phyloP scores from a whole-genome alignment of 441 rosid species.

The Metrosideros polymorpha region DNA sequence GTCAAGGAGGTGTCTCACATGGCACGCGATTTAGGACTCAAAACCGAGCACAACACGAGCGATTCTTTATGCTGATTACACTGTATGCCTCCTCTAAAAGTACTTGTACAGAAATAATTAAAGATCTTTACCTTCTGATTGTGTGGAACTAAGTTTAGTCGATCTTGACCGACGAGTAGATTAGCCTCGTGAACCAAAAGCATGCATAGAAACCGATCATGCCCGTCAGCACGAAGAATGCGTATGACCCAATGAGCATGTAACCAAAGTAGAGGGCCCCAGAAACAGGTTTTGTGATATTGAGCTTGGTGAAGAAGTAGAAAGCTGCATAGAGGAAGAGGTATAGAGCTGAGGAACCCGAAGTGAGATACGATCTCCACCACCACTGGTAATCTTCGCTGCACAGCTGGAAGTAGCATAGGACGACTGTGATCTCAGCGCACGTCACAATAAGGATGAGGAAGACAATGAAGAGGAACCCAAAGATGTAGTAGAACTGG shows the following conservation, averaged over 20 bases:
- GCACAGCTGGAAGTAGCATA: constrained; percentile 92
- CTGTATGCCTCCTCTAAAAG: neutral
- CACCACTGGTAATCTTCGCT: constrained; percentile 95
- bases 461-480: constrained; percentile 85
- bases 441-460: constrained; percentile 71
- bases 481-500: constrained; percentile 93
- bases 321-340: constrained; percentile 80
- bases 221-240: constrained; percentile 77
- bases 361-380: constrained; percentile 94
- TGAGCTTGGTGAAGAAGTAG: constrained; percentile 90
- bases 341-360: constrained; percentile 84
- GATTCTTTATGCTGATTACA: neutral
- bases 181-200: constrained; percentile 91
- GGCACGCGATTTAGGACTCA: neutral
- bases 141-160: constrained; percentile 26
- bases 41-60: neutral
- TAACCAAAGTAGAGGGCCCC: constrained; percentile 84
- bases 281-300: constrained; percentile 79
- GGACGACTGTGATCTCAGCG: constrained; percentile 85
- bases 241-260: constrained; percentile 71
- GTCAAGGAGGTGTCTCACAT: neutral
- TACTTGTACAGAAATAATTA: neutral
- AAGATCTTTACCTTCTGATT: neutral
- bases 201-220: constrained; percentile 87
- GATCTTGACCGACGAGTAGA: constrained; percentile 84